Conservation (phyloP, 768 basidiomycete genomes). For the Boletus rubescentipes region DNA sequence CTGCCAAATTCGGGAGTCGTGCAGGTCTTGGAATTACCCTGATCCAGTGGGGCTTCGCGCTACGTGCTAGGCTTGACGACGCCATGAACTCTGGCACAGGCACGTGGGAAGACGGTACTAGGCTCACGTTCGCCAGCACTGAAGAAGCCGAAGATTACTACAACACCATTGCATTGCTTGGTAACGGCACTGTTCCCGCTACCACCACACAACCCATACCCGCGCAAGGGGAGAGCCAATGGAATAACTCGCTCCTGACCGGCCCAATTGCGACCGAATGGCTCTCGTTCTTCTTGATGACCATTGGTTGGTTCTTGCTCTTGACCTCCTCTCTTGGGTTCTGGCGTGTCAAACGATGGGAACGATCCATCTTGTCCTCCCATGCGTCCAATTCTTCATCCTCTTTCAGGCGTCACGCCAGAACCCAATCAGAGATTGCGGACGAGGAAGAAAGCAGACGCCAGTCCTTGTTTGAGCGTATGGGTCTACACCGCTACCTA, state of each 20-base stretch:
- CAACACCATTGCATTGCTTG: slow-evolving; percentile 24
- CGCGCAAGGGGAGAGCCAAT: slow-evolving; percentile 20
- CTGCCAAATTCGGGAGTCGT: slow-evolving; percentile 88
- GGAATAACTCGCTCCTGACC: slow-evolving; percentile 43
- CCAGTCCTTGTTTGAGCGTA: slow-evolving; percentile 31
- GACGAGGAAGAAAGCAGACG: slow-evolving; percentile 27
- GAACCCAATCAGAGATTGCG: slow-evolving; percentile 27
- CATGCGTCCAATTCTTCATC: slow-evolving; percentile 26
- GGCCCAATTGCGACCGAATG: slow-evolving; percentile 85
- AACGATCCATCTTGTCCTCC: slow-evolving; percentile 68
- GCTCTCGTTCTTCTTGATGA: slow-evolving; percentile 95
- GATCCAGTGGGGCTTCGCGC: slow-evolving; percentile 91
- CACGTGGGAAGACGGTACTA: slow-evolving; percentile 30
- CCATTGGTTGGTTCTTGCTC: slow-evolving; percentile 84
- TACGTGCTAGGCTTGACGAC: slow-evolving; percentile 55
- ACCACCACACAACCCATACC: slow-evolving; percentile 8
- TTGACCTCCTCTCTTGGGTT: slow-evolving; percentile 88
- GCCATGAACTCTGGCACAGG: slow-evolving; percentile 31
- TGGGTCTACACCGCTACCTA: slow-evolving; percentile 21
- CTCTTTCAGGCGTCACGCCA: slow-evolving; percentile 35
- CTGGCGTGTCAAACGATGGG: slow-evolving; percentile 90
- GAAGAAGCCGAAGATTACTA: slow-evolving; percentile 48
- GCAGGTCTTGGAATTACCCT: slow-evolving; percentile 95
- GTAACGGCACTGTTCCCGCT: slow-evolving; percentile 27
- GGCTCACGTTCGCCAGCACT: slow-evolving; percentile 44